Conservation (phyloP, 495 filamentous ascomycete genomes). For the Thermochaetoides thermophila region DNA sequence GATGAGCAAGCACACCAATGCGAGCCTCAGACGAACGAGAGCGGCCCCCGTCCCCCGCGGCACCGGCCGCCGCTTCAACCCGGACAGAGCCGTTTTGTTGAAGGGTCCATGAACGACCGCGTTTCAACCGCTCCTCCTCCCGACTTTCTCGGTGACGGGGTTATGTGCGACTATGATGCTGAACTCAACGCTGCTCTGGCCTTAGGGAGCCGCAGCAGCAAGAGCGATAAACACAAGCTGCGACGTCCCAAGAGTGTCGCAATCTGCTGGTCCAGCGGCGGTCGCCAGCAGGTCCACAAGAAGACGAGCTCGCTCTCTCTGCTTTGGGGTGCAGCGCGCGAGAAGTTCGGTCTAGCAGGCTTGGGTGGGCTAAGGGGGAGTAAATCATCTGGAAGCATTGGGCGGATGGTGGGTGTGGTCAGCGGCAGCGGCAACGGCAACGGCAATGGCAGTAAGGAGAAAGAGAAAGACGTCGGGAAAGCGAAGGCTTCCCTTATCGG, state of each 20-base stretch:
- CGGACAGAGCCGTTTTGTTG: slow-evolving; percentile 39
- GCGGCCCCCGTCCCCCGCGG: background rate
- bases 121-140: slow-evolving; percentile 51
- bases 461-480: background rate
- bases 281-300: slow-evolving; percentile 1
- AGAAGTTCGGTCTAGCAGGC: too few species aligned
- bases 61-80: background rate
- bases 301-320: slow-evolving; percentile 16
- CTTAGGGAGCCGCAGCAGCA: background rate
- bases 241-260: slow-evolving; percentile 7
- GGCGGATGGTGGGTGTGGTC: slow-evolving; percentile 2
- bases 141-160: slow-evolving; percentile 34
- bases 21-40: too few species aligned
- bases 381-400: slow-evolving; percentile 13
- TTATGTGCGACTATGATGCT: background rate
- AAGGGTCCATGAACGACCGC: slow-evolving; percentile 67
- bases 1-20: too few species aligned
- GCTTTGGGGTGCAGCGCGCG: slow-evolving; percentile 21
- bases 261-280: background rate
- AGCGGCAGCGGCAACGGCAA: background rate
- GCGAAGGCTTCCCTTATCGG: background rate
- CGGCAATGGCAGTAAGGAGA: slow-evolving; percentile 1
- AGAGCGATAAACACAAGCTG: background rate
- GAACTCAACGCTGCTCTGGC: background rate
- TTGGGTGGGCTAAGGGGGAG: slow-evolving; percentile 11